These are phyloP conservation scores for Podospora appendiculata DNA, from an alignment of 495 filamentous ascomycete species.

Conservation along the genomic window DNA sequence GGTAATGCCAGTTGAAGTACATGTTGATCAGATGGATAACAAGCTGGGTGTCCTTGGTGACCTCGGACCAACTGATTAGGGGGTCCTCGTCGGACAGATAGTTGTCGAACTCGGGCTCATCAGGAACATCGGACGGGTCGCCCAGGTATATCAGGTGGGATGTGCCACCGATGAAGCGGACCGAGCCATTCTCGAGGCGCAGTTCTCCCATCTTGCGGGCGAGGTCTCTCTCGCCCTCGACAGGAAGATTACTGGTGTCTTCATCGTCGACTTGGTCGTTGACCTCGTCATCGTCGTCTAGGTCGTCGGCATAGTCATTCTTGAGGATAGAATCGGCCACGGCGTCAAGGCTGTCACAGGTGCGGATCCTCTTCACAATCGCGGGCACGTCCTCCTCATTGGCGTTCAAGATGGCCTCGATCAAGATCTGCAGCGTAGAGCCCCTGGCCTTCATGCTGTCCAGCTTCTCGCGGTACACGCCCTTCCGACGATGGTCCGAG, in stretches of 20 bases:
- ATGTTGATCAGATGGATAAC: constrained; percentile 86
- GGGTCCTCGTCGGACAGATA: constrained; percentile 50
- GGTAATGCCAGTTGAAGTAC: constrained; percentile 99
- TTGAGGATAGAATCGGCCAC: constrained; percentile 73
- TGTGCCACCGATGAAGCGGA: constrained; percentile 90
- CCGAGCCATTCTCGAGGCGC: constrained; percentile 76
- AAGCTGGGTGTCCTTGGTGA: constrained; percentile 70
- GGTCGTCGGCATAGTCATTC: constrained; percentile 30
- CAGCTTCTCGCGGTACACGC: constrained; percentile 91
- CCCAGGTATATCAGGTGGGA: constrained; percentile 85
- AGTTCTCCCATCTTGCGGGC: constrained; percentile 91
- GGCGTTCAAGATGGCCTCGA: constrained; percentile 89
- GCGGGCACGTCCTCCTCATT: constrained; percentile 74
- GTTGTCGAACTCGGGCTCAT: constrained; percentile 44
- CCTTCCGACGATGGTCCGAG: constrained; percentile 91
- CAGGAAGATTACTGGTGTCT: constrained; percentile 33
- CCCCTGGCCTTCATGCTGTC: constrained; percentile 81
- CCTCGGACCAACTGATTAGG: constrained; percentile 76
- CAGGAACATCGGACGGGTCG: constrained; percentile 38
- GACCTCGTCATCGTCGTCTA: constrained; percentile 31
- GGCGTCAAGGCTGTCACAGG: constrained; percentile 83
- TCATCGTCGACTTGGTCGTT: constrained; percentile 26
- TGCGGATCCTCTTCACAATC: constrained; percentile 78
- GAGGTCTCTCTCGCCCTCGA: constrained; percentile 75
- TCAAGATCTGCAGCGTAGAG: constrained; percentile 81